Evolutionary conservation across 805 yeast genomes (phyloP).

Genomic region (Cyberlindnera euphorbiiphila): DNA sequence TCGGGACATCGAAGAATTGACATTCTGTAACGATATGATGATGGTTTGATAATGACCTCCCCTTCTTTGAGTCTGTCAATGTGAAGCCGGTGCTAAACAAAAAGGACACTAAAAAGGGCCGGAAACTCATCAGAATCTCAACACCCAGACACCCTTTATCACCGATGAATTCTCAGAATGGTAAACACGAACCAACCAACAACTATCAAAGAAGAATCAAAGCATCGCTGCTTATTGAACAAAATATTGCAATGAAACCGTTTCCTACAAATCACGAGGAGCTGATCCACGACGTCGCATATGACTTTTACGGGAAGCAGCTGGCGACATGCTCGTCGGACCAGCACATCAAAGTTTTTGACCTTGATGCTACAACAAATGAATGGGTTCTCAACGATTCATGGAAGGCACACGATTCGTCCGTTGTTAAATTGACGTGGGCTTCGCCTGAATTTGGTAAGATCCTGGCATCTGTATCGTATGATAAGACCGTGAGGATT

Average conservation of each 20-base stretch:
- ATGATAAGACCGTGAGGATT: constrained; percentile 81
- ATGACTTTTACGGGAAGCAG: constrained; percentile 89
- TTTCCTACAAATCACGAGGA: constrained; percentile 92
- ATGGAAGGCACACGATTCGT: constrained; percentile 94
- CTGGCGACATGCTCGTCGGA: constrained; percentile 95
- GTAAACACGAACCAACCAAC: too few relatives aligned
- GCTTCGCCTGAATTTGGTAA: constrained; percentile 94
- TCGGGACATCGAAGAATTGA: constrained; percentile 8
- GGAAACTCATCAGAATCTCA: too few relatives aligned
- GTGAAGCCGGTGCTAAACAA: too few relatives aligned
- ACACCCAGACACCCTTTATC: too few relatives aligned
- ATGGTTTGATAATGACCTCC: too few relatives aligned
- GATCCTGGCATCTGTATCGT: constrained; percentile 81
- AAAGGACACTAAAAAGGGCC: too few relatives aligned
- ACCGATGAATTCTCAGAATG: too few relatives aligned
- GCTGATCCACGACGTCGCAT: constrained; percentile 82
- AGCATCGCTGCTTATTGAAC: too few relatives aligned
- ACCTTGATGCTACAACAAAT: constrained; percentile 58
- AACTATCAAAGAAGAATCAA: too few relatives aligned
- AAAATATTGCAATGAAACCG: constrained; percentile 47
- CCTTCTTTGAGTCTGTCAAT: too few relatives aligned
- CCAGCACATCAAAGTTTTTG: constrained; percentile 88
- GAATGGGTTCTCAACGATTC: constrained; percentile 83
- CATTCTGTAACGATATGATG: not conserved
- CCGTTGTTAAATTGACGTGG: constrained; percentile 80